phyloP scores from a whole-genome alignment of 768 basidiomycete species.

The Hysterangium stoloniferum region DNA sequence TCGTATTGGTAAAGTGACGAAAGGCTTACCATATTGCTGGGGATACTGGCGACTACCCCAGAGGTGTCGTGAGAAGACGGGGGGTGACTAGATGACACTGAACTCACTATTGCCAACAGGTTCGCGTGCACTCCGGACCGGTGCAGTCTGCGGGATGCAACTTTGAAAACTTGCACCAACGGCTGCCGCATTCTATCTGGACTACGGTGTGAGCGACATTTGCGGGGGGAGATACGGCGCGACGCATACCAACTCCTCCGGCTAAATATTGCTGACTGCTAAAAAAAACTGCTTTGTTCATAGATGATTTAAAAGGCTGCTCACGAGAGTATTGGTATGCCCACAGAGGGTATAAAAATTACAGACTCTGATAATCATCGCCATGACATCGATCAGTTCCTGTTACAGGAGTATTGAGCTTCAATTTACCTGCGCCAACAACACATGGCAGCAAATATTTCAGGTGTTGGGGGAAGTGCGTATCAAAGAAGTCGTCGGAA shows the following conservation, averaged over 20 bases:
- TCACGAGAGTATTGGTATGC: constrained; percentile 48
- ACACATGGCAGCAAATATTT: constrained; percentile 42
- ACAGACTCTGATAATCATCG: constrained; percentile 45
- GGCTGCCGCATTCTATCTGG: constrained; percentile 60
- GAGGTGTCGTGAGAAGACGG: neutral
- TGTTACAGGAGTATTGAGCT: constrained; percentile 9
- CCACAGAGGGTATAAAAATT: constrained; percentile 51
- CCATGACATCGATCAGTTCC: constrained; percentile 17
- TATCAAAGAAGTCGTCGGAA: constrained; percentile 19
- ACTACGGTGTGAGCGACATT: constrained; percentile 15
- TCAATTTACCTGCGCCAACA: constrained; percentile 56
- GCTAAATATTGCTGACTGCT: no score
- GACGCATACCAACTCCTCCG: constrained; percentile 48
- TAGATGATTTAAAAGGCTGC: no score
- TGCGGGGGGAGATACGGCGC: constrained; percentile 12
- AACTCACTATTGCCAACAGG: constrained; percentile 76
- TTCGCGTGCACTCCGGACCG: constrained; percentile 47
- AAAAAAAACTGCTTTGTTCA: no score
- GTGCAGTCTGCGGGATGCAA: constrained; percentile 53
- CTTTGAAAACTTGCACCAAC: constrained; percentile 64
- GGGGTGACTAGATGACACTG: constrained; percentile 13
- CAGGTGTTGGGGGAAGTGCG: constrained; percentile 15
- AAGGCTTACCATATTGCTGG: constrained; percentile 55
- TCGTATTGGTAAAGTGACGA: constrained; percentile 36
- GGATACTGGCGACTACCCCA: constrained; percentile 60